Evolutionary conservation across 306 rosid species (phyloP).

Genomic region (Sicyos baderoa): DNA sequence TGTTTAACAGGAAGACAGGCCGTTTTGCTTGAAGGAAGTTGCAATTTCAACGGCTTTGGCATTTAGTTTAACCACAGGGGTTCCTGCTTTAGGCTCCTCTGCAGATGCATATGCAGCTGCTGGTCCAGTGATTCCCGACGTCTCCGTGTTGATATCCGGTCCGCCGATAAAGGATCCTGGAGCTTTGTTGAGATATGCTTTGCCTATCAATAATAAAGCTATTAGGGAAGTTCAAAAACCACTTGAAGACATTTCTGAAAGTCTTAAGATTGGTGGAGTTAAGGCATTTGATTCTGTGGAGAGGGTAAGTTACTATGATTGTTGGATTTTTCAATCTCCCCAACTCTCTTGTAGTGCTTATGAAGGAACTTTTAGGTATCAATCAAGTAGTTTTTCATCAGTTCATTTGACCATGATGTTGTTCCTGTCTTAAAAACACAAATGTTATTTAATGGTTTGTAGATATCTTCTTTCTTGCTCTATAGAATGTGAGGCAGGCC

Average conservation of each 20-base stretch:
- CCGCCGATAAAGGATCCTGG: conserved; percentile 97
- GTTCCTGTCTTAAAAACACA: background rate
- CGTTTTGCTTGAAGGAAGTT: conserved; percentile 60
- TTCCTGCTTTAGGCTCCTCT: conserved; percentile 49
- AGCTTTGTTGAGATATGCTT: conserved; percentile 80
- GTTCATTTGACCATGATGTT: conserved; percentile 17
- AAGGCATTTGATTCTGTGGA: conserved; percentile 85
- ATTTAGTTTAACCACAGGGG: conserved; percentile 67
- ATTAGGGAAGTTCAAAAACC: conserved; percentile 93
- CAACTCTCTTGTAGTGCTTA: background rate
- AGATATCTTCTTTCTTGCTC: conserved; percentile 7
- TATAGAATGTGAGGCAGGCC: conserved; percentile 81
- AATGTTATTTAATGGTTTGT: background rate
- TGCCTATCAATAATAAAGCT: conserved; percentile 89
- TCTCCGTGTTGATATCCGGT: conserved; percentile 81
- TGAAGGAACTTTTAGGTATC: too few species aligned
- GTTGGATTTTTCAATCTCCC: conserved; percentile 6
- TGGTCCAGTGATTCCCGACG: conserved; percentile 54
- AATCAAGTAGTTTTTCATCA: too few species aligned
- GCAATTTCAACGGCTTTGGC: conserved; percentile 74
- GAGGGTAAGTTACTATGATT: conserved; percentile 53
- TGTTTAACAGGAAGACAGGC: conserved; percentile 44
- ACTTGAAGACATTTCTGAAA: conserved; percentile 87
- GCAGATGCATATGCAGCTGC: conserved; percentile 53
- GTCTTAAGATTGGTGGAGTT: conserved; percentile 78